phyloP scores from a whole-genome alignment of 2,329 filamentous ascomycete genomes.

The Ophiostoma sp. region DNA sequence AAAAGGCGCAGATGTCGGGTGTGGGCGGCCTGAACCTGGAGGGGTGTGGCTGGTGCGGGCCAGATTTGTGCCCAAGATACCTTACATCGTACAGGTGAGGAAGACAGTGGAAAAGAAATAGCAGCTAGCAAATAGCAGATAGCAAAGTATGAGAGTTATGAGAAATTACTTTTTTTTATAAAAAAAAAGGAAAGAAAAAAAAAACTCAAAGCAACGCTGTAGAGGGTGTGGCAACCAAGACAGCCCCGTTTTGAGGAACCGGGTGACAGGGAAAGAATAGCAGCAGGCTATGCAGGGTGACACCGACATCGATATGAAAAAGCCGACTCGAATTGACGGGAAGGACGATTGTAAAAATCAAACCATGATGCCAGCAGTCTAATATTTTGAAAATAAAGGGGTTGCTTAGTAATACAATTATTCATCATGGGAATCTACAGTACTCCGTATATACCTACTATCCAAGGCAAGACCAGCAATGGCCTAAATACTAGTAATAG shows the following conservation, averaged over 20 bases:
- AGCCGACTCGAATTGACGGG: background rate
- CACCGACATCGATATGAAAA: background rate
- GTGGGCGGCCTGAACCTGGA: background rate
- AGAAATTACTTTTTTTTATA: background rate
- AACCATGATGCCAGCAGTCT: background rate
- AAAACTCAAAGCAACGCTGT: background rate
- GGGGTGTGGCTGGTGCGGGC: background rate
- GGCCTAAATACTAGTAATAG: background rate
- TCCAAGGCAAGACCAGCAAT: background rate
- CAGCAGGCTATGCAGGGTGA: background rate
- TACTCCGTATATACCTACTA: no score
- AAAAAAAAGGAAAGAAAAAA: background rate
- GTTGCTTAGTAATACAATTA: background rate
- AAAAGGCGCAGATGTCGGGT: background rate
- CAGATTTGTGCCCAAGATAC: background rate
- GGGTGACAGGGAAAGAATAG: background rate
- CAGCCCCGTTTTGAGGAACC: slow-evolving; percentile 4
- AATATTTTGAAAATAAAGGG: background rate
- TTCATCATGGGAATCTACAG: no score
- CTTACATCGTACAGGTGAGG: background rate
- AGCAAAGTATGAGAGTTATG: background rate
- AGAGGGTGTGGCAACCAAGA: slow-evolving; percentile 2
- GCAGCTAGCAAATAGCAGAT: background rate
- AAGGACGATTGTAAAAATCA: background rate
- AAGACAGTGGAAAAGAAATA: background rate